These are phyloP conservation scores for Tuber calosporum DNA, from an alignment of 495 filamentous ascomycete species.

Conservation along the genomic window DNA sequence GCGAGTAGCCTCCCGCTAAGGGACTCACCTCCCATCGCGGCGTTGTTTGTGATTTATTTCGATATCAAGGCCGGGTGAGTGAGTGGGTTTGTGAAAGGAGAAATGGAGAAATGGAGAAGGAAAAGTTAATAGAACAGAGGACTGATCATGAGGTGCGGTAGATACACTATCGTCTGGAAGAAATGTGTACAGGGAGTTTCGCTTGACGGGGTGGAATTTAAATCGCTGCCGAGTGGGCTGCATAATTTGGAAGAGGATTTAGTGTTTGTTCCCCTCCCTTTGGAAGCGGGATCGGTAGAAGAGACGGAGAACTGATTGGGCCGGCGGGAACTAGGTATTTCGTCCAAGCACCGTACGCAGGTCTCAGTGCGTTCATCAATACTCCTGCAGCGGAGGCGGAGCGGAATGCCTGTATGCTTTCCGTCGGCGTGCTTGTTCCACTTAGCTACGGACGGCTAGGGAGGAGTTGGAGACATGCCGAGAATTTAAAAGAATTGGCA, in stretches of 20 bases:
- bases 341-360: constrained; percentile 71
- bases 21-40: constrained; percentile 65
- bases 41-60: constrained; percentile 80
- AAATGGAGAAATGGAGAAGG: not conserved
- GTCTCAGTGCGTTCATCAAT: constrained; percentile 88
- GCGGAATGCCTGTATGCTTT: constrained; percentile 85
- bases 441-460: constrained; percentile 80
- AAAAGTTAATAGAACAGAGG: not conserved
- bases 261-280: constrained; percentile 50
- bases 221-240: constrained; percentile 83
- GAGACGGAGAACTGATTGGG: not conserved
- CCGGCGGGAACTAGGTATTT: constrained; percentile 59
- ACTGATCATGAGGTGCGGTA: constrained; percentile 40
- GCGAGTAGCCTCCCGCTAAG: constrained; percentile 39
- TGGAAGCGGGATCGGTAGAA: not conserved
- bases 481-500: constrained; percentile 66
- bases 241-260: constrained; percentile 84
- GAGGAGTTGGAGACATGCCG: constrained; percentile 80
- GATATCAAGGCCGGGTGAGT: constrained; percentile 73
- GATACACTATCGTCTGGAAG: constrained; percentile 82
- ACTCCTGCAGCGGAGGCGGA: constrained; percentile 63
- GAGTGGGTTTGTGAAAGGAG: not conserved
- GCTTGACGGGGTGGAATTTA: constrained; percentile 89
- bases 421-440: constrained; percentile 80
- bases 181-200: constrained; percentile 65